Evolutionary conservation across 768 basidiomycete species (phyloP).

Genomic region (Mycena capillaripes): DNA sequence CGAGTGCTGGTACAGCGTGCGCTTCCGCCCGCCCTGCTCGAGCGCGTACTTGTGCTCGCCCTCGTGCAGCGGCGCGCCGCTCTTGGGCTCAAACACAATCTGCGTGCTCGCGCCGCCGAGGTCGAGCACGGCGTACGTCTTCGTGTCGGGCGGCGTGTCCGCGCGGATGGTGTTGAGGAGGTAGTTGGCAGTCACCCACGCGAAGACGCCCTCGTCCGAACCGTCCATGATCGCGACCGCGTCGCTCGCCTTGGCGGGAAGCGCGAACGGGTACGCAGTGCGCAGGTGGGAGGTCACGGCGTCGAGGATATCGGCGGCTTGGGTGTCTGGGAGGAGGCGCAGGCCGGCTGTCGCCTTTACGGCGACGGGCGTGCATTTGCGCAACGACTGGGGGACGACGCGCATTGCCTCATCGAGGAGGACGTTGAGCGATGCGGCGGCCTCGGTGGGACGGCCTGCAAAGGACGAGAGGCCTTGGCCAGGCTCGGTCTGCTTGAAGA

Average conservation of each 20-base stretch:
- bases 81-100: slow-evolving; percentile 93
- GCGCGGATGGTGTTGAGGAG: slow-evolving; percentile 81
- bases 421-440: slow-evolving; percentile 83
- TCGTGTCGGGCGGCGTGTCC: slow-evolving; percentile 55
- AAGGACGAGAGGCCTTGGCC: slow-evolving; percentile 81
- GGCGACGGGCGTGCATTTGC: slow-evolving; percentile 87
- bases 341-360: slow-evolving; percentile 95
- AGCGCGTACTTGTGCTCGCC: slow-evolving; percentile 96
- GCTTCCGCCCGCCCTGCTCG: slow-evolving; percentile 75
- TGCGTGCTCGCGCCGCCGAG: slow-evolving; percentile 98
- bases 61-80: slow-evolving; percentile 66
- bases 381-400: slow-evolving; percentile 78
- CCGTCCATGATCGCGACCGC: slow-evolving; percentile 95
- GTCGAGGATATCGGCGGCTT: slow-evolving; percentile 79
- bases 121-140: slow-evolving; percentile 92
- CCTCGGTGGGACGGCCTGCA: slow-evolving; percentile 69
- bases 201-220: slow-evolving; percentile 96
- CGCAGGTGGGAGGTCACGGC: slow-evolving; percentile 77
- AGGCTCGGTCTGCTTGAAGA: slow-evolving; percentile 80
- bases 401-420: slow-evolving; percentile 85
- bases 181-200: slow-evolving; percentile 99
- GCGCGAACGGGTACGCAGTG: slow-evolving; percentile 74
- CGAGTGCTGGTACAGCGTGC: slow-evolving; percentile 95
- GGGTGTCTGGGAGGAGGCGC: slow-evolving; percentile 72
- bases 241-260: slow-evolving; percentile 66